Percentiles rank a stretch among this genome's conserved stretches.
Conservation (phyloP, 176 grass and related monocot species). For the Zoysia japonica region DNA sequence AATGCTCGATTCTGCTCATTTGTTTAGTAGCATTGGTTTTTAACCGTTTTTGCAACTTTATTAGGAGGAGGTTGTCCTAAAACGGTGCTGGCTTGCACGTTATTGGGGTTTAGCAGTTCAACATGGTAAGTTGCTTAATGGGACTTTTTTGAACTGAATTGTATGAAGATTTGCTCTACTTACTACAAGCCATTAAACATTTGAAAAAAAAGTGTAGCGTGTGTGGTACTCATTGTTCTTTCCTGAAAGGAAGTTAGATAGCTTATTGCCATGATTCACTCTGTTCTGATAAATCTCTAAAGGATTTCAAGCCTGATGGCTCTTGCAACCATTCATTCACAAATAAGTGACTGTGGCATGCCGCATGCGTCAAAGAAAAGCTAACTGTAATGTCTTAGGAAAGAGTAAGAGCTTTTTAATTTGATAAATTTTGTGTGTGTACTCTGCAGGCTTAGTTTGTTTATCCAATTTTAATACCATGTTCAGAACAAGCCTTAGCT, state of each 20-base stretch:
- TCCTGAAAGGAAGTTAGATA: slow-evolving; percentile 29
- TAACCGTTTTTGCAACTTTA: slow-evolving; percentile 39
- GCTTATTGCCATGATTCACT: neutral
- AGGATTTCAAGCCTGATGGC: slow-evolving; percentile 4
- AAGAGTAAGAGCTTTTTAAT: slow-evolving; percentile 3
- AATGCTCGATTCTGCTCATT: neutral
- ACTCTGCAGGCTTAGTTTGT: slow-evolving; percentile 19
- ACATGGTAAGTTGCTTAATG: slow-evolving; percentile 65
- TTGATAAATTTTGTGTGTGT: neutral
- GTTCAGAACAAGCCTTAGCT: neutral
- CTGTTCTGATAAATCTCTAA: slow-evolving; percentile 32
- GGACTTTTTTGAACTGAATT: neutral
- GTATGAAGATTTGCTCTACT: slow-evolving; percentile 8
- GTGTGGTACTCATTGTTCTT: slow-evolving; percentile 5
- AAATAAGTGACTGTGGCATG: neutral
- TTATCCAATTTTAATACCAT: slow-evolving; percentile 21
- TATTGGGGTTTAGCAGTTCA: slow-evolving; percentile 99
- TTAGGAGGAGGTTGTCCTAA: slow-evolving; percentile 98
- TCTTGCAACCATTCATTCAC: slow-evolving; percentile 14
- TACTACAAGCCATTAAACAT: slow-evolving; percentile 19
- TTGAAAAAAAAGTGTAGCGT: slow-evolving; percentile 13
- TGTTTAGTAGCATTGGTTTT: slow-evolving; percentile 31
- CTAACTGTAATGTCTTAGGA: slow-evolving; percentile 19
- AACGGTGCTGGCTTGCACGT: slow-evolving; percentile 98
- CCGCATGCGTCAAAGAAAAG: neutral